These are phyloP conservation scores for Clonostachys sp. DNA, from an alignment of 2,329 filamentous ascomycete species.

Conservation along the genomic window DNA sequence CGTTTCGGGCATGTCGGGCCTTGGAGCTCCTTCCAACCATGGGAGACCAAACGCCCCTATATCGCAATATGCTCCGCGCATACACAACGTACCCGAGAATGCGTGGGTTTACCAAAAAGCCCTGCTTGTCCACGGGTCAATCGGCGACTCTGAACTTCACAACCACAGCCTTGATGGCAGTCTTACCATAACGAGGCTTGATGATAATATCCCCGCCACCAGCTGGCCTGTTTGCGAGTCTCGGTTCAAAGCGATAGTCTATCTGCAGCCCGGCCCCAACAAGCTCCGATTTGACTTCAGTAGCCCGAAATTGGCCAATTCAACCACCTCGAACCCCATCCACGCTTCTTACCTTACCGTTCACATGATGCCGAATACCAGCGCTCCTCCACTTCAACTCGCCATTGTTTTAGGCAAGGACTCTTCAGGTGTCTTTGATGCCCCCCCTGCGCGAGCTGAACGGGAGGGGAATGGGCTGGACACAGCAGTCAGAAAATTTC, in stretches of 20 bases:
- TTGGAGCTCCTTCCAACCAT: conserved; percentile 49
- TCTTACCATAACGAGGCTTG: conserved; percentile 73
- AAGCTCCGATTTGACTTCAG: conserved; percentile 82
- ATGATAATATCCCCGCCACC: conserved; percentile 79
- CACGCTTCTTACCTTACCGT: conserved; percentile 79
- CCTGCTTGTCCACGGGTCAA: conserved; percentile 73
- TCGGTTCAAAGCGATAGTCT: conserved; percentile 86
- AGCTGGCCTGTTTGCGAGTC: conserved; percentile 86
- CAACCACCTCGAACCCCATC: conserved; percentile 59
- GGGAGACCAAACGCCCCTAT: conserved; percentile 55
- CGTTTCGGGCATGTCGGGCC: conserved; percentile 58
- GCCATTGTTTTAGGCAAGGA: conserved; percentile 86
- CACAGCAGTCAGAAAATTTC: conserved; percentile 80
- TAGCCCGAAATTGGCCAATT: conserved; percentile 73
- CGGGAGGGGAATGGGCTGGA: conserved; percentile 80
- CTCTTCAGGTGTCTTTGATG: conserved; percentile 81
- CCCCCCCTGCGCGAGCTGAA: conserved; percentile 68
- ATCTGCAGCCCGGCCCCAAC: conserved; percentile 89
- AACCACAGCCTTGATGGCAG: conserved; percentile 71
- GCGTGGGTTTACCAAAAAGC: conserved; percentile 73
- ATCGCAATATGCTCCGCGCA: conserved; percentile 76
- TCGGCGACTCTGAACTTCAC: conserved; percentile 60
- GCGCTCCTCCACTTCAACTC: conserved; percentile 79
- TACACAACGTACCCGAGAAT: conserved; percentile 49
- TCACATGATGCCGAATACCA: conserved; percentile 78